Evolutionary conservation across 805 yeast genomes (phyloP), one percentile per base, ranked within the genome.

Genomic region (Yarrowia keelungensis): DNA sequence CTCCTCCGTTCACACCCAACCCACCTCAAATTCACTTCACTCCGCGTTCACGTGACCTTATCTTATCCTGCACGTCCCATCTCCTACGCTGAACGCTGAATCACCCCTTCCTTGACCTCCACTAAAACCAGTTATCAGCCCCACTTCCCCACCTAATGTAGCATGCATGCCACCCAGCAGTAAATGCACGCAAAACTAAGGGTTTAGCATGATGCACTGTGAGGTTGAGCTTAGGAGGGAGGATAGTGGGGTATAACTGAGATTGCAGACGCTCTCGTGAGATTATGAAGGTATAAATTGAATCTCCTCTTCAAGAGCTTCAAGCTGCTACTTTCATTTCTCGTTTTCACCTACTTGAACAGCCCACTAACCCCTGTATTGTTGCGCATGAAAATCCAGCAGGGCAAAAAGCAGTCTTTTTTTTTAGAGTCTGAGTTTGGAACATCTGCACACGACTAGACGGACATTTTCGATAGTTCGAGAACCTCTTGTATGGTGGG

Each of bases 91-190:
- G 19, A 19, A 19, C 10, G 2, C 16, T 9, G 19, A 19, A 15
- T 49, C 39, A 49, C 9, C 39, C 36, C 51, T 47, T 47, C 16
- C n/a, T 22, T 12, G 51, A 32, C 53, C 56, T 51, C 56, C 42
- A 51, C 42, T 36, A 51, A 16, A 36, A 16, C 15, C 32, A 22
- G n/a, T 14, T 19, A 39, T 53, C 45, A 39, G 59, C 59, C 59
- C 59, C 59, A 53, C 59, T 53, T 53, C 59, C 59, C 59, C 59
- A 53, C 59, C 59, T 39, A 38, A 51, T 12, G 59, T 53, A 14
- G 19, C 32, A 53, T 53, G 59, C 39, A 36, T 36, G 16, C 59
- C 59, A 53, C 59, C 45, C 39, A 38, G 36, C 45, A 16, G 36
- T 12, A 51, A 16, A 53, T 38, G 59, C 59, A 53, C 43, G 58